phyloP scores from a whole-genome alignment of 495 filamentous ascomycete species.

The Hypoxylon subgilvum region DNA sequence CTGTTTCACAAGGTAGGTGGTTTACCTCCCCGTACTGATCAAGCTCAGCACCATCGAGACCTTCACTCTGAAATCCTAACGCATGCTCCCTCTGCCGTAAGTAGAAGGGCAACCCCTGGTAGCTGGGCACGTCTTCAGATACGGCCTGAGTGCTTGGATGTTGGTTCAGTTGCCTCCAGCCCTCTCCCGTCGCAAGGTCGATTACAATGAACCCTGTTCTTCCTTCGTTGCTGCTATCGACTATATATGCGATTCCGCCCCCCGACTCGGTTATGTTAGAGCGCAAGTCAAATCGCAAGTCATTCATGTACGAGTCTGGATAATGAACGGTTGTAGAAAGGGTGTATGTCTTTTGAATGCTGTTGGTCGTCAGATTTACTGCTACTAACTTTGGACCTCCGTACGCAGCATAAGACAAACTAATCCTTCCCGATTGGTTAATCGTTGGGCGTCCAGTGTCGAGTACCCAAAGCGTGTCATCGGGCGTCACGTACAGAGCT shows the following conservation, averaged over 20 bases:
- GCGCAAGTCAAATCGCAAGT: slow-evolving; percentile 51
- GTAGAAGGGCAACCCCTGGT: slow-evolving; percentile 38
- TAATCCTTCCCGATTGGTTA: slow-evolving; percentile 43
- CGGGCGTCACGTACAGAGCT: slow-evolving; percentile 47
- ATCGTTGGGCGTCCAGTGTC: slow-evolving; percentile 50
- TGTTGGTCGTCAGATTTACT: slow-evolving; percentile 46
- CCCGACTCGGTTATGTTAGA: slow-evolving; percentile 43
- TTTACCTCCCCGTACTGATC: slow-evolving; percentile 31
- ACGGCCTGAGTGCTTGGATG: slow-evolving; percentile 45
- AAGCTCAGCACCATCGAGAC: slow-evolving; percentile 47
- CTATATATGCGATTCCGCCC: slow-evolving; percentile 48
- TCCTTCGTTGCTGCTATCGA: slow-evolving; percentile 50
- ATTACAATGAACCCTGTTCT: slow-evolving; percentile 52
- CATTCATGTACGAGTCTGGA: slow-evolving; percentile 51
- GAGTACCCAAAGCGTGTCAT: slow-evolving; percentile 51
- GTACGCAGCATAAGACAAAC: slow-evolving; percentile 47
- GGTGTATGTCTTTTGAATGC: slow-evolving; percentile 43
- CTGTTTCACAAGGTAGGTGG: background rate
- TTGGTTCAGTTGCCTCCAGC: slow-evolving; percentile 48
- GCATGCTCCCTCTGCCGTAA: slow-evolving; percentile 36
- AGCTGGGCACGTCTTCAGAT: slow-evolving; percentile 39
- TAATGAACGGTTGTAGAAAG: slow-evolving; percentile 46
- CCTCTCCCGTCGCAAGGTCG: slow-evolving; percentile 49
- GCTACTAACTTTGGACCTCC: slow-evolving; percentile 52
- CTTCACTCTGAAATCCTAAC: slow-evolving; percentile 41